Percentiles rank a stretch among this genome's conserved stretches.
Conservation (phyloP, 2,329 filamentous ascomycete genomes). For the Cryphonectria naterciae region DNA sequence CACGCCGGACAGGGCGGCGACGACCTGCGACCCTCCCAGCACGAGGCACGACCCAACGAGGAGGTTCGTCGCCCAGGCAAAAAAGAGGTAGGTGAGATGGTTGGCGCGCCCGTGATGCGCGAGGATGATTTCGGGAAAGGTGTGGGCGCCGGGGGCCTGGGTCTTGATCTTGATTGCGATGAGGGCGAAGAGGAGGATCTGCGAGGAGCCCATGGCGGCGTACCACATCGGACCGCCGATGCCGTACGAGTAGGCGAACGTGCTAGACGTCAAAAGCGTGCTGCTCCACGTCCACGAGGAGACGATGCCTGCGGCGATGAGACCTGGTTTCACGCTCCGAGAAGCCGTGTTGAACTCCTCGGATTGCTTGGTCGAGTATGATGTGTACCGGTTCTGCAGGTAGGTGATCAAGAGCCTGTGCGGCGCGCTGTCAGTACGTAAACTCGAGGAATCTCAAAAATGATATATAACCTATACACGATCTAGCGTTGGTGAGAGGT, state of each 20-base stretch:
- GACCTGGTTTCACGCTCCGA: constrained; percentile 47
- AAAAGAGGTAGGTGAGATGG: constrained; percentile 46
- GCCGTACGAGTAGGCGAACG: constrained; percentile 47
- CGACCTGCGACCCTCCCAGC: constrained; percentile 43
- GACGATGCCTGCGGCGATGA: constrained; percentile 51
- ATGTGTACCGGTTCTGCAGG: constrained; percentile 45
- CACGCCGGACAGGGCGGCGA: constrained; percentile 45
- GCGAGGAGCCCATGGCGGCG: constrained; percentile 43
- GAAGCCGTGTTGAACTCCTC: constrained; percentile 55
- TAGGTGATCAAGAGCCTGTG: constrained; percentile 41
- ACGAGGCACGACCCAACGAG: constrained; percentile 45
- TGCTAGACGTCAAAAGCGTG: constrained; percentile 46
- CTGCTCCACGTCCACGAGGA: constrained; percentile 55
- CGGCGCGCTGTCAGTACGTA: neutral
- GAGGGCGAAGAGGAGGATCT: constrained; percentile 46
- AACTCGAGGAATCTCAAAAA: too few species aligned
- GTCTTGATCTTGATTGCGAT: constrained; percentile 48
- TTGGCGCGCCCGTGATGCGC: constrained; percentile 42
- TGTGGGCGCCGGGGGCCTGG: constrained; percentile 45
- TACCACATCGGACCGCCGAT: constrained; percentile 49
- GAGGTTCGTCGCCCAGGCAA: constrained; percentile 45
- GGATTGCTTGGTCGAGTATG: constrained; percentile 45
- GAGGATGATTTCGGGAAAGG: constrained; percentile 47
- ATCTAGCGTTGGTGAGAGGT: neutral
- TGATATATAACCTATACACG: neutral